Conservation (phyloP, 2,329 filamentous ascomycete species). For the Penicillium sp. region DNA sequence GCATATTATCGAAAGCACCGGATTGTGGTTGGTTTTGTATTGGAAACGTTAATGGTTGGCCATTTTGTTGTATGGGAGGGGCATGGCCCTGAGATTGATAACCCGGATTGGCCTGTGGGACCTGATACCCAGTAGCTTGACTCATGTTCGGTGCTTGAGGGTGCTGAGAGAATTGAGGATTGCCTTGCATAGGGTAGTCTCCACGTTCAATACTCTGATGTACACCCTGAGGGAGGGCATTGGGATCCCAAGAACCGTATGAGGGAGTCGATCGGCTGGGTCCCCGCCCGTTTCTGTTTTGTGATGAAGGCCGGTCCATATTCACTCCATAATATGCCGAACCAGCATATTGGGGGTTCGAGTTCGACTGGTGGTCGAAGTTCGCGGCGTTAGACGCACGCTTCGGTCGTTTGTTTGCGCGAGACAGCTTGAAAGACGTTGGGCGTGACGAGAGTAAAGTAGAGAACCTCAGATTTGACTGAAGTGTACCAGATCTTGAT, state of each 20-base stretch:
- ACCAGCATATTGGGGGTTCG: conserved; percentile 2
- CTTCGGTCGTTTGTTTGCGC: conserved; percentile 14
- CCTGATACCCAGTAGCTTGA: neutral
- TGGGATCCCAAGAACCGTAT: neutral
- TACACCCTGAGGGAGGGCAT: neutral
- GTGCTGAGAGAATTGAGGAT: neutral
- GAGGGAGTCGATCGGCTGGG: neutral
- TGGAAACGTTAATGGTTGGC: neutral
- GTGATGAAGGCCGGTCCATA: neutral
- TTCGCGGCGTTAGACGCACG: conserved; percentile 10
- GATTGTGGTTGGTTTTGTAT: conserved; percentile 1
- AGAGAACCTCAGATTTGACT: neutral
- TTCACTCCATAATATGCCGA: conserved; percentile 6
- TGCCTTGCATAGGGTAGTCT: neutral
- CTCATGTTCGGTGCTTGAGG: neutral
- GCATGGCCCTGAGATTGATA: neutral
- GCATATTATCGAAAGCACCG: conserved; percentile 6
- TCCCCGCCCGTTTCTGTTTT: neutral
- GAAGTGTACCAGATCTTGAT: neutral
- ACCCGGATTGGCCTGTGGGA: neutral
- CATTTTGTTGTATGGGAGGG: neutral
- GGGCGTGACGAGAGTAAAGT: neutral
- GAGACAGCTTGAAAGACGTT: conserved; percentile 15
- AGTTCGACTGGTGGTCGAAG: neutral
- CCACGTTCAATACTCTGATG: neutral